Base-by-base conservation (phyloP, 371 early-diverging fungal species). In the Globomyces sp. region DNA sequence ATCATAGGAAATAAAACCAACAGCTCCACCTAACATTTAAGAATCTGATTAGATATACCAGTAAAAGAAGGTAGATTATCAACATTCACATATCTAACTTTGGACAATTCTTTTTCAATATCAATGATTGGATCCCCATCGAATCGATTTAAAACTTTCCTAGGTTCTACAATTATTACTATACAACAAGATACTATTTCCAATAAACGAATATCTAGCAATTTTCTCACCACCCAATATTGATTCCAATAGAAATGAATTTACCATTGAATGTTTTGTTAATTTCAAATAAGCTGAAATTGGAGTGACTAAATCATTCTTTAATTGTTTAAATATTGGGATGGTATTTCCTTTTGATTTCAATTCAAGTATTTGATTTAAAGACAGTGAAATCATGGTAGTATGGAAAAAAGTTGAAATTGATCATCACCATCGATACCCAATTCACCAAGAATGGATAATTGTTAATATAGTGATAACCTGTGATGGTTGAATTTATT, bases 1-100 rank as follows among this genome's bases (percentile, higher is more conserved):
- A 75, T 98, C 98, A 79, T 93, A 98, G 13, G 92, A 84, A 58
- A 98, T 89, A 76, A 94, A 98, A 10, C 98, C 98, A 46, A 98
- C 90, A 13, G 97, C 98, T 43, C 98, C 98, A 71, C 97, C 94
- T 79, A 52, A 40, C 8, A 51, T 24, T 24, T 24, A 24, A 24
- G 24, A 24, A 24, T 24, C 24, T 9, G n/a, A 62, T 37, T 36
- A 3, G 13, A 3, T 58, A 55, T 79, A 86, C 91, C 93, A 62
- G 93, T 93, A 71, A 95, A 95, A 42, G 85, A 80, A 48, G 94
- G 96, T 53, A 96, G 75, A 0, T 90, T 94, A 1, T 89, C 86
- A 4, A 94, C 85, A 36, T 81, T 80, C 43, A 94, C 90, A 68
- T 89, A 94, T 66, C 85, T 80, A 52, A 92, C 80, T 48, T 79